Base-by-base conservation (phyloP, 2,329 filamentous ascomycete species). In the Aureobasidium subglaciale region DNA sequence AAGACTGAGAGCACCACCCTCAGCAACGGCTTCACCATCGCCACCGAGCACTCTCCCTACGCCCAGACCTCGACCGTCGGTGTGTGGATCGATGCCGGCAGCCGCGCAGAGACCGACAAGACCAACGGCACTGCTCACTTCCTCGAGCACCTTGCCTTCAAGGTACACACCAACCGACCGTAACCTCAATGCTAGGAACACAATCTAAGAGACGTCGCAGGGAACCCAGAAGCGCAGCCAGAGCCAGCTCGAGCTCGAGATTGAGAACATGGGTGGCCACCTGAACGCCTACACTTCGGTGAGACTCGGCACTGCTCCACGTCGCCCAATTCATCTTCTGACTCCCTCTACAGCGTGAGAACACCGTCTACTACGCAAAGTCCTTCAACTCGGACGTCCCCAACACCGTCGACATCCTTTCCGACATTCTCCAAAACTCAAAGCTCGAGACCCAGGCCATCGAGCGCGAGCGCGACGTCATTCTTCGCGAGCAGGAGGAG, bases 351-450 rank as follows among this genome's bases (percentile, higher is more conserved):
- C 63, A 73, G 91, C 90, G 93, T 75, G 93, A 99, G 77, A 97
- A 96, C 83, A 99, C 93, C 68, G 93, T 99, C 71, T 99, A 99
- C 84, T 99, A 97, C 76, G 93, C 93, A 76, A 96, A 97, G 80
- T 87, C 92, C 63, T 96, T 99, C 82, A 99, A 99, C 81, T 85
- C 87, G 75, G 92, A 99, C 73, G 90, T 97, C 60, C 91, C 91
- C 68, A 88, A 91, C 74, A 89, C 89, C 71, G 93, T 99, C 75
- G 90, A 99, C 75, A 97, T 99, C 69, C 89, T 99, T 60, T 88
- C 93, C 80, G 93, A 99, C 73, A 99, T 99, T 72, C 88, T 99
- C 61, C 93, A 97, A 76, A 95, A 99, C 85, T 97, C 93, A 64
- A 96, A 95, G 81, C 90, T 99, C 71, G 93, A 99, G 78, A 78